These are phyloP conservation scores for Suillus discolor DNA, from an alignment of 768 basidiomycete genomes.

Conservation along the genomic window DNA sequence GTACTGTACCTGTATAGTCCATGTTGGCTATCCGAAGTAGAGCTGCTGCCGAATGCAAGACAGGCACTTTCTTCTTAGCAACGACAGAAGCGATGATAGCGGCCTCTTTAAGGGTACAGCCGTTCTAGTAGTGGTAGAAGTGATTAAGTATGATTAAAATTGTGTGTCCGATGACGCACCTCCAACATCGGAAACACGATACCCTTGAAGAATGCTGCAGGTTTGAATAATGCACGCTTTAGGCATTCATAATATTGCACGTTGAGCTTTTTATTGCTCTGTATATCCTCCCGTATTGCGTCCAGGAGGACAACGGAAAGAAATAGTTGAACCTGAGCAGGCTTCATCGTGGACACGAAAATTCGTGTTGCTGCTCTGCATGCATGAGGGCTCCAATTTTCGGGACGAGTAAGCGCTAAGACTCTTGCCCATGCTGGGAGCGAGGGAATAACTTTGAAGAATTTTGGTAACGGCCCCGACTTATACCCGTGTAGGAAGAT, in stretches of 20 bases:
- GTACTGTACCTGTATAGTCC: constrained; percentile 82
- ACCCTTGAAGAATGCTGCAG: constrained; percentile 98
- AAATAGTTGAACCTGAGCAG: constrained; percentile 90
- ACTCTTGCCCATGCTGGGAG: constrained; percentile 96
- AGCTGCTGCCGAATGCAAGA: constrained; percentile 96
- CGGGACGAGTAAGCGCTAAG: constrained; percentile 88
- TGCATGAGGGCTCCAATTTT: constrained; percentile 95
- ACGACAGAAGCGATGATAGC: constrained; percentile 92
- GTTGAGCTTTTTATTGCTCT: constrained; percentile 82
- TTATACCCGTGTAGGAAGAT: constrained; percentile 85
- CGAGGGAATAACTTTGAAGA: constrained; percentile 97
- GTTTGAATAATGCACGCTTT: constrained; percentile 92
- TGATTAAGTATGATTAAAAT: constrained; percentile 20
- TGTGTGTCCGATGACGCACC: constrained; percentile 51
- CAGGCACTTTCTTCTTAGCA: constrained; percentile 88
- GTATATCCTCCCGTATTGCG: constrained; percentile 87
- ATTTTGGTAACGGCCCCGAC: constrained; percentile 92
- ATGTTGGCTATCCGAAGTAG: constrained; percentile 91
- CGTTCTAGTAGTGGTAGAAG: constrained; percentile 43
- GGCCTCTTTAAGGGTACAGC: constrained; percentile 92
- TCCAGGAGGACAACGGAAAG: constrained; percentile 90
- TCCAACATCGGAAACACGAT: constrained; percentile 95
- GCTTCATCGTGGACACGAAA: constrained; percentile 97
- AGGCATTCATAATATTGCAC: constrained; percentile 94
- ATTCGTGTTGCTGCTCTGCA: constrained; percentile 93